phyloP scores from a whole-genome alignment of 2,329 filamentous ascomycete genomes.

The Arthrobotrys megalospora region DNA sequence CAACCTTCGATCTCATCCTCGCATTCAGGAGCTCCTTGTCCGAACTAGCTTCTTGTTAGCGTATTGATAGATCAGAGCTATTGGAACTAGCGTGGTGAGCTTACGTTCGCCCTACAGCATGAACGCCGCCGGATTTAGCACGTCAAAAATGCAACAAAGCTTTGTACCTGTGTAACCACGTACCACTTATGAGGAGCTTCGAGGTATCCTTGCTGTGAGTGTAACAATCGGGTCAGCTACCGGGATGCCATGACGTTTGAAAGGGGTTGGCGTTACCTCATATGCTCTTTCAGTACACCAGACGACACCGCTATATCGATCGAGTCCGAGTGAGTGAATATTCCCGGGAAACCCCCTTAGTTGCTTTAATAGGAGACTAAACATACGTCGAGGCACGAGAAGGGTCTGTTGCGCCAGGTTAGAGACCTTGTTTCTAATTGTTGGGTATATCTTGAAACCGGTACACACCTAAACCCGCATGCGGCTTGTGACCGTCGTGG shows the following conservation, averaged over 20 bases:
- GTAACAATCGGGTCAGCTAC: constrained; percentile 21
- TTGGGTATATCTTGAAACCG: background rate
- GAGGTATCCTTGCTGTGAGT: constrained; percentile 80
- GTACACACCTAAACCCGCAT: constrained; percentile 90
- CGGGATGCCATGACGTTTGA: background rate
- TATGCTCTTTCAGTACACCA: constrained; percentile 91
- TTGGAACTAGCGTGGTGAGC: constrained; percentile 6
- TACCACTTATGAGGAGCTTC: constrained; percentile 89
- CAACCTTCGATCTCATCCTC: constrained; percentile 93
- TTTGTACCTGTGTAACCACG: constrained; percentile 67
- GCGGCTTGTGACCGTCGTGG: constrained; percentile 90
- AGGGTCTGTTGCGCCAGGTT: constrained; percentile 34
- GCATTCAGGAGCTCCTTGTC: constrained; percentile 92
- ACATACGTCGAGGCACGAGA: constrained; percentile 60
- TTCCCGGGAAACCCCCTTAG: background rate
- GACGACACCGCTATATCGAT: constrained; percentile 85
- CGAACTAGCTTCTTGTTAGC: constrained; percentile 73
- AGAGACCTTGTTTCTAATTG: background rate
- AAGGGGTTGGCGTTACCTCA: constrained; percentile 66
- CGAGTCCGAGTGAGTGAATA: constrained; percentile 23
- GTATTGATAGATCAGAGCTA: background rate
- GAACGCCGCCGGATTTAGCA: constrained; percentile 29
- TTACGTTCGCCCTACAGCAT: constrained; percentile 53
- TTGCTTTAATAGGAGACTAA: background rate
- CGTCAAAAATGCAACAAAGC: constrained; percentile 56